phyloP scores from a whole-genome alignment of 2,329 filamentous ascomycete genomes.

The Septoria linicola region DNA sequence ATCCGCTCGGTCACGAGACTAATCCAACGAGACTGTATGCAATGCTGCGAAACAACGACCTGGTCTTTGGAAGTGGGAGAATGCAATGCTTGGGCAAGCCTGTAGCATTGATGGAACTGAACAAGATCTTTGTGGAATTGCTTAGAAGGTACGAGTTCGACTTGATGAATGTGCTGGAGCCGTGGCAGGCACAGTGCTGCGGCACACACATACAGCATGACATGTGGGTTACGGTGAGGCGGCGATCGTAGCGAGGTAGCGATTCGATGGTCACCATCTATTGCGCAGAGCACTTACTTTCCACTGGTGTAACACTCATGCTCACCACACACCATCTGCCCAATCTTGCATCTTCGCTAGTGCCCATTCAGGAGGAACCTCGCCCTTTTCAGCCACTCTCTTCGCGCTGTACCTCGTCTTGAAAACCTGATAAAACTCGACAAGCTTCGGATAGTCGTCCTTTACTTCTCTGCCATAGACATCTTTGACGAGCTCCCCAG shows the following conservation, averaged over 20 bases:
- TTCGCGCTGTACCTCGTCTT: slow-evolving; percentile 16
- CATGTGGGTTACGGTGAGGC: slow-evolving; percentile 7
- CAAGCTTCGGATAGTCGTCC: slow-evolving; percentile 18
- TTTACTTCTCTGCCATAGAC: slow-evolving; percentile 15
- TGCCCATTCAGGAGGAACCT: slow-evolving; percentile 6
- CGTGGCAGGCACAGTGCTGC: slow-evolving; percentile 11
- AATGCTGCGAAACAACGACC: slow-evolving; percentile 16
- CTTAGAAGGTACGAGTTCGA: slow-evolving; percentile 12
- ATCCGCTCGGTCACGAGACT: slow-evolving; percentile 8
- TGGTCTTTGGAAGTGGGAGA: slow-evolving; percentile 36
- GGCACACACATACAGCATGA: slow-evolving; percentile 15
- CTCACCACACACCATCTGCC: slow-evolving; percentile 13
- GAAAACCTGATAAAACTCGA: slow-evolving; percentile 18
- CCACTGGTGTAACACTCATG: background rate
- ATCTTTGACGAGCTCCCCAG: slow-evolving; percentile 12
- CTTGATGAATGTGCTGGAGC: slow-evolving; percentile 11
- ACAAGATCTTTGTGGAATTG: slow-evolving; percentile 14
- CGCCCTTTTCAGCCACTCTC: slow-evolving; percentile 12
- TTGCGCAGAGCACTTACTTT: background rate
- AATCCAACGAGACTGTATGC: slow-evolving; percentile 8
- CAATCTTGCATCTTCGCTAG: slow-evolving; percentile 14
- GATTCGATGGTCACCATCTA: background rate
- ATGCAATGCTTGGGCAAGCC: slow-evolving; percentile 25
- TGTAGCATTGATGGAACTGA: slow-evolving; percentile 39
- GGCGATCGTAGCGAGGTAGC: background rate